Base-by-base conservation (phyloP, 148 eudicot species). In the Chenopodium album region DNA sequence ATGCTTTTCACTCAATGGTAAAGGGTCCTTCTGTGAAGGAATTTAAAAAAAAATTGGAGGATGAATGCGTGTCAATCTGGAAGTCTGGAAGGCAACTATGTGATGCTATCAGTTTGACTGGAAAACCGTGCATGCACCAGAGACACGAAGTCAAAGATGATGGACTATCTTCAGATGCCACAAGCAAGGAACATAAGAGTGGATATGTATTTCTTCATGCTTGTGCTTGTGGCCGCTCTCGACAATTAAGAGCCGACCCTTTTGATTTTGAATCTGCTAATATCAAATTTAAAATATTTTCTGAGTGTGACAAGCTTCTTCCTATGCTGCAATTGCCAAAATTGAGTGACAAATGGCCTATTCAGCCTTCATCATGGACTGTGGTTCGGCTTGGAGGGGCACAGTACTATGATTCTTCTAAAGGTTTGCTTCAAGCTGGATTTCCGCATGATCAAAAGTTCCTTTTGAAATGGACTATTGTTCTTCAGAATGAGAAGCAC, bases 151-250 rank as follows among this genome's bases (percentile, higher is more conserved):
- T 62, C 28, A 82, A 82, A 56, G 79, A 79, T 44, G 87, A 85
- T 81, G 85, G 78, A 71, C 71, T 76, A 78, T 71, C 86, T 84
- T 77, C 78, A 65, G 87, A 65, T 60, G 85, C 80, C 73, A 84
- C 79, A 66, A 82, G 82, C 77, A 88, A 83, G 82, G 87, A 82
- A 73, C 99, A 95, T 84, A 89, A 88, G 41, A 95, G 99, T 80
- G 99, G 94, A 76, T 91, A 85, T 88, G 93, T 93, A 76, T 95
- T 90, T 79, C 99, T 95, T 84, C 98, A 95, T 87, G 98, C 98
- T 29, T 95, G 99, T 92, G 92, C 97, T n/a, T 95, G 99, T 93
- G 99, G 99, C 34, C 90, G 98, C 28, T 88, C 93, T 65, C 87
- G 94, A 78, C 85, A 78, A 74, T 64, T 91, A 79, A 89, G 91